Evolutionary conservation across 1,284 basidiomycete genomes (phyloP), one percentile per base, ranked within the genome.

Genomic region (Puccinia horiana): DNA sequence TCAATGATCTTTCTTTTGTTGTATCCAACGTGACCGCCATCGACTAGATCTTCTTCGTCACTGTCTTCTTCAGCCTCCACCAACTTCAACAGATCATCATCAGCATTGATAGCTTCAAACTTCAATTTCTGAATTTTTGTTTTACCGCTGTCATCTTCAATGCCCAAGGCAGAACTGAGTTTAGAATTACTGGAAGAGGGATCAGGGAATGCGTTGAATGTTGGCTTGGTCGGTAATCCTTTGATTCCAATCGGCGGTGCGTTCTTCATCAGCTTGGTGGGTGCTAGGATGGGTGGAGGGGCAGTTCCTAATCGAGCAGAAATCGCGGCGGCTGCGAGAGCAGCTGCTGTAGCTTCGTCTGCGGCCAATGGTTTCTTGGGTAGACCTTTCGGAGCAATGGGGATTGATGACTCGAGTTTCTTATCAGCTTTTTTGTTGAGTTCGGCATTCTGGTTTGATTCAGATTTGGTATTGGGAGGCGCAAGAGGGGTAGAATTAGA

Each of bases 21-120:
- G 56, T 84, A 83, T 54, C 83, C 83, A 44, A 58, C 78, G 44
- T 83, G 83, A 1, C 83, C 83, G 37, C 83, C 83, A 65, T 83
- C 83, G 14, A 79, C 83, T 44, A 84, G 61, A 65, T 84, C 83
- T 56, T 84, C 83, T 40, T 84, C 83, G 56, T 84, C 83, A 73
- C 82, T 83, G 23, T 83, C 83, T 37, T 83, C 81, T 67, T 84
- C 79, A 32, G 81, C 73, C n/a, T 49, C 74, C n/a, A 65, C 75
- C 42, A 73, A 44, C 52, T 78, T 82, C 14, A 82, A 58, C 40
- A 82, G 80, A 54, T 82, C 80, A 69, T 82, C 78, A 37, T 83
- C 81, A 5, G 82, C 83, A 49, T 82, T 67, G 49, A 82, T 82
- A 58, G 80, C 80, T 52, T 82, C 80, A 26, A 82, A 82, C n/a